Evolutionary conservation across 306 rosid genomes (phyloP), one percentile per base, ranked within the genome.

Genomic region (Dryas drummondii): DNA sequence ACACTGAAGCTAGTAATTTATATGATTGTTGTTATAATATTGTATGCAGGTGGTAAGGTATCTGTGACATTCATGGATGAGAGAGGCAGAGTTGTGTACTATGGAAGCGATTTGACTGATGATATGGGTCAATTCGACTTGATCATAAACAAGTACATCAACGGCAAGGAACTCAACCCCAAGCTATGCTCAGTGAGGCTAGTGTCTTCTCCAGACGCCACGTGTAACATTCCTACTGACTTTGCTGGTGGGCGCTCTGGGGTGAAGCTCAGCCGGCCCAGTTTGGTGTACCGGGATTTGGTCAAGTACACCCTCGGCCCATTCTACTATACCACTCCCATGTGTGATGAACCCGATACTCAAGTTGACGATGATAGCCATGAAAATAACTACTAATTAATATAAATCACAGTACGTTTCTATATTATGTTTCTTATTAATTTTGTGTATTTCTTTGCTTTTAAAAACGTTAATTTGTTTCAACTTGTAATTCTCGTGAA

Each of bases 71-170:
- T 97, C 75, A 68, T 86, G 88, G 98, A 93, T 61, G 79, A 79
- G 70, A 89, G 96, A 76, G 77, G 78, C 52, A 82, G 84, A 72
- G 88, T 85, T 44, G 77, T 88, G 65, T 82, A 82, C 61, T 91
- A 93, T 41, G 81, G 84, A 45, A 87, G 98, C 32, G 97, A 93
- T 66, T n/a, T 72, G n/a, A 88, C 96, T 0, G 98, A 93, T 50
- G 83, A 79, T 44, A 59, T 44, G 17, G 98, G 98, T 32, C 85
- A 83, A 27, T 93, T 82, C 45, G 87, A 91, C 48, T 22, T 93
- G 6, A 26, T 4, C 8, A 82, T 88, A 52, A 63, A 76, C 22
- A 80, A 78, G 71, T 46, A 19, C 54, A 47, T 80, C 9, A 15
- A 70, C 6, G 91, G 91, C 56, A 89, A 88, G 68, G 76, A 83